These are phyloP conservation scores for Naematelia aurantialba DNA, from an alignment of 768 basidiomycete genomes.

Conservation along the genomic window DNA sequence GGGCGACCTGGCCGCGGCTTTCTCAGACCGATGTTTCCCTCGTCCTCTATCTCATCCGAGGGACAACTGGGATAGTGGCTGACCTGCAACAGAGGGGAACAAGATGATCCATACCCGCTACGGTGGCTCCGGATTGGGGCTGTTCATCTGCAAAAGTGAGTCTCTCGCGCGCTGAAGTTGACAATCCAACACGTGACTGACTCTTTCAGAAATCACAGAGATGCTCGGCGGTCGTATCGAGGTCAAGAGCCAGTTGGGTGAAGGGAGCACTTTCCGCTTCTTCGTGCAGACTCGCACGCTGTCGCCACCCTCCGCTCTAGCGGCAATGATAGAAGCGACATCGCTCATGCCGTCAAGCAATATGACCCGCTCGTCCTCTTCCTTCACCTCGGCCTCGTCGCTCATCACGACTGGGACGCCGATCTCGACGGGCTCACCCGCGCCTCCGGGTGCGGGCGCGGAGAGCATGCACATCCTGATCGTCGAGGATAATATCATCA, in stretches of 20 bases:
- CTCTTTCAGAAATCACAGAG: conserved; percentile 32
- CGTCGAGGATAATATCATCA: conserved; percentile 48
- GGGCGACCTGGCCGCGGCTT: too few species aligned
- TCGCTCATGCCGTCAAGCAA: conserved; percentile 1
- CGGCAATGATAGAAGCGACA: neutral
- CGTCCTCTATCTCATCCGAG: too few species aligned
- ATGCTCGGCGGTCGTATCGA: conserved; percentile 51
- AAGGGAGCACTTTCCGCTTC: conserved; percentile 53
- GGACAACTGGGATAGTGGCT: too few species aligned
- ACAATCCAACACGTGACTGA: too few species aligned
- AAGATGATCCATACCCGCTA: conserved; percentile 46
- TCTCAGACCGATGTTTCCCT: too few species aligned
- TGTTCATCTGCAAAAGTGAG: conserved; percentile 52
- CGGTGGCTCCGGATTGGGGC: conserved; percentile 49
- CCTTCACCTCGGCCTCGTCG: conserved; percentile 7
- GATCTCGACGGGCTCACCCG: conserved; percentile 13
- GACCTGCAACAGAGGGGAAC: too few species aligned
- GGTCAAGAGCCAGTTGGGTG: conserved; percentile 49
- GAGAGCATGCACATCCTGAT: conserved; percentile 41
- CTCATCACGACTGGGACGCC: conserved; percentile 9
- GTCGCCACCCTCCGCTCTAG: conserved; percentile 1
- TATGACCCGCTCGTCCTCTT: neutral
- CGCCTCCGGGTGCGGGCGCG: too few species aligned
- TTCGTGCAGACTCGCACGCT: conserved; percentile 44
- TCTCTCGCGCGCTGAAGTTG: conserved; percentile 15